Evolutionary conservation across 768 basidiomycete genomes (phyloP).

Genomic region (Gymnopilus dilepis): DNA sequence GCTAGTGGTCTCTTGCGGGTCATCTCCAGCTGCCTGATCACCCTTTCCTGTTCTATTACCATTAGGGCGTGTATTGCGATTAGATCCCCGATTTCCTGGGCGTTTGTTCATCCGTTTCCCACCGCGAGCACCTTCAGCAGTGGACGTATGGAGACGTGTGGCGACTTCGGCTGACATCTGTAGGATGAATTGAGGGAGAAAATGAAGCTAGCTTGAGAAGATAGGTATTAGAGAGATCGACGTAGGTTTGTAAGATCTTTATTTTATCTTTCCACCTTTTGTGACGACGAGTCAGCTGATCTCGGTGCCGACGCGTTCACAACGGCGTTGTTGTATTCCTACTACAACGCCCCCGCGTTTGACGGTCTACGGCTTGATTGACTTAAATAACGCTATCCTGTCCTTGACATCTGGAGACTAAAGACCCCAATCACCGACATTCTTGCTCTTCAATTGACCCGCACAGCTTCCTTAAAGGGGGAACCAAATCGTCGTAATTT

Average conservation of each 20-base stretch:
- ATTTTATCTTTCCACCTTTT: slow-evolving; percentile 9
- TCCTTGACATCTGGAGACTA: too few species aligned
- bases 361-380: not conserved
- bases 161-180: slow-evolving; percentile 28
- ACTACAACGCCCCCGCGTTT: not conserved
- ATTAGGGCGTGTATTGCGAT: slow-evolving; percentile 20
- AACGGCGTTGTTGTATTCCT: too few species aligned
- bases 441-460: too few species aligned
- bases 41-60: slow-evolving; percentile 15
- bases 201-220: not conserved
- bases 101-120: slow-evolving; percentile 21
- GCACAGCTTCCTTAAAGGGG: too few species aligned
- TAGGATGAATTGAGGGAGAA: not conserved
- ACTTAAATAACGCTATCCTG: too few species aligned
- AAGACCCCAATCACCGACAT: too few species aligned
- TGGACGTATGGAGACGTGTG: slow-evolving; percentile 18
- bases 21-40: not conserved
- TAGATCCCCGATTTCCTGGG: slow-evolving; percentile 25
- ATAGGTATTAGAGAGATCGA: not conserved
- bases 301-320: slow-evolving; percentile 18
- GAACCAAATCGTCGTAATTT: too few species aligned
- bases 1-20: not conserved
- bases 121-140: slow-evolving; percentile 17
- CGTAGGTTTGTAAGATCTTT: not conserved
- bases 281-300: slow-evolving; percentile 20